phyloP scores from a whole-genome alignment of 2,329 filamentous ascomycete species.

The Fusarium mangiferae region DNA sequence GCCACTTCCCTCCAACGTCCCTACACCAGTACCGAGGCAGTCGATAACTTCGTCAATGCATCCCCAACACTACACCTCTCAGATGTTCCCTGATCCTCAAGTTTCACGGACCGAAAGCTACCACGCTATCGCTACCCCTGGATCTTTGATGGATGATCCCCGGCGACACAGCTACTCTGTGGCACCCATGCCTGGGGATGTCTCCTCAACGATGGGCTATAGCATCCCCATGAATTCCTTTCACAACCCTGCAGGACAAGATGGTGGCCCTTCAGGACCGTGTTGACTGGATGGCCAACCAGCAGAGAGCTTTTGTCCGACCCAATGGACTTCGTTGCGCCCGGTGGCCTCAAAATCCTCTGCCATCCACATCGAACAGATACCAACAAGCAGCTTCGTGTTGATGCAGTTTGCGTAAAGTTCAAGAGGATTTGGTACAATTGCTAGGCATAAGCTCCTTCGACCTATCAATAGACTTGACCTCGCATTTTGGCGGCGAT shows the following conservation, averaged over 20 bases:
- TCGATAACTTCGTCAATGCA: constrained; percentile 39
- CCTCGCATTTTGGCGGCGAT: not conserved
- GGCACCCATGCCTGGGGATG: constrained; percentile 33
- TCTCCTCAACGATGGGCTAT: constrained; percentile 39
- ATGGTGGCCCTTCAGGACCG: constrained; percentile 33
- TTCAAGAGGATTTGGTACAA: not conserved
- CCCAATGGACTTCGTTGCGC: not conserved
- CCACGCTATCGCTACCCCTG: constrained; percentile 30
- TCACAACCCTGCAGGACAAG: constrained; percentile 29
- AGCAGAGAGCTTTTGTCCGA: constrained; percentile 8
- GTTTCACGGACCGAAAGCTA: constrained; percentile 39
- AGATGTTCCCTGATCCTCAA: constrained; percentile 33
- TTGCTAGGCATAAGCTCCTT: not conserved
- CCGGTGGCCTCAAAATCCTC: not conserved
- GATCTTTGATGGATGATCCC: constrained; percentile 39
- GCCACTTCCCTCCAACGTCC: constrained; percentile 39
- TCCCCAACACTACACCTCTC: constrained; percentile 37
- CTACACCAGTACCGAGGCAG: constrained; percentile 34
- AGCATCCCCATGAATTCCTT: constrained; percentile 42
- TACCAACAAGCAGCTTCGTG: not conserved
- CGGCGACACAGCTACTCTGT: constrained; percentile 42
- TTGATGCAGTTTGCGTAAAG: not conserved
- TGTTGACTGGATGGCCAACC: constrained; percentile 35
- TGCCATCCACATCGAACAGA: not conserved
- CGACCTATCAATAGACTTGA: not conserved